A percentile compares a stretch with the other conserved stretches of the same genome.
Conservation (phyloP, 495 filamentous ascomycete genomes). For the Aspergillus bridgeri region DNA sequence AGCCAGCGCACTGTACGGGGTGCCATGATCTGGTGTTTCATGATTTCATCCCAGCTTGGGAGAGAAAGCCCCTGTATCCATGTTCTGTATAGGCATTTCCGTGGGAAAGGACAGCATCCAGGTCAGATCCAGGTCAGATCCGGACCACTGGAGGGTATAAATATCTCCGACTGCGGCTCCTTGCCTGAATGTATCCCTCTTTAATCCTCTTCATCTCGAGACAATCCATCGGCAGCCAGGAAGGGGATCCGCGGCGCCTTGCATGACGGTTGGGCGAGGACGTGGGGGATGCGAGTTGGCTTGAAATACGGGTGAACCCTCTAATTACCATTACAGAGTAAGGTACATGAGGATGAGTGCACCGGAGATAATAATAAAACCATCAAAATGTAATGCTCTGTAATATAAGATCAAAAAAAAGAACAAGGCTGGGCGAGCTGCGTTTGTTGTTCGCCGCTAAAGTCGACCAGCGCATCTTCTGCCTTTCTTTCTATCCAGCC, state of each 20-base stretch:
- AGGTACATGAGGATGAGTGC: no score
- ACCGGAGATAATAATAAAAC: no score
- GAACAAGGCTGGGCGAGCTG: background rate
- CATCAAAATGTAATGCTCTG: no score
- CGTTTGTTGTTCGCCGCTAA: constrained; percentile 13
- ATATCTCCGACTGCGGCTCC: background rate
- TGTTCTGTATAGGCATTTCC: no score
- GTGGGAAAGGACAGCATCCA: no score
- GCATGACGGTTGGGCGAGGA: background rate
- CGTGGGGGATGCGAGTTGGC: background rate
- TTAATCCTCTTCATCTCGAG: no score
- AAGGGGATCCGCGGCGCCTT: background rate
- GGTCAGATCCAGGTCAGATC: background rate
- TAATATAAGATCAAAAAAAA: no score
- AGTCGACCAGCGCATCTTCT: background rate
- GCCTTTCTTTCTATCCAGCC: constrained; percentile 6
- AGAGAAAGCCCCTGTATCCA: no score
- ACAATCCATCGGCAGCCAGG: background rate
- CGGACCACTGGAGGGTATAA: background rate
- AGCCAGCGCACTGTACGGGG: no score
- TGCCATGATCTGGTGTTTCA: background rate
- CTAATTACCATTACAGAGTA: no score
- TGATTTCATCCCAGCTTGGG: background rate
- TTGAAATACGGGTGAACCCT: background rate
- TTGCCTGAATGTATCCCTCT: background rate